phyloP scores from a whole-genome alignment of 2,329 filamentous ascomycete species.

The Talaromyces islandicus region DNA sequence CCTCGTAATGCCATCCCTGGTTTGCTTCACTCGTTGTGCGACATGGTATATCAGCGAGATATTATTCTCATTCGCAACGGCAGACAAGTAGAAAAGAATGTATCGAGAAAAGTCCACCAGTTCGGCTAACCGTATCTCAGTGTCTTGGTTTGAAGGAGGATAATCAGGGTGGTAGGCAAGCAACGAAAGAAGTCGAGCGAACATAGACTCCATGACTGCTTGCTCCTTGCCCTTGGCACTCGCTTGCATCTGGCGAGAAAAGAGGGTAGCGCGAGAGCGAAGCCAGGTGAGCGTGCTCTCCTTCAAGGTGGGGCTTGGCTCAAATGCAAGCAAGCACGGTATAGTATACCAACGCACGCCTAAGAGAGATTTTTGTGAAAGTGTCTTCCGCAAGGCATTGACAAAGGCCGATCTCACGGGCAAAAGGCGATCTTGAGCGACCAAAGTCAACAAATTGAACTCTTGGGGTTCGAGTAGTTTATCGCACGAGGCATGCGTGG shows the following conservation, averaged over 20 bases:
- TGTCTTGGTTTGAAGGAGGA: constrained; percentile 30
- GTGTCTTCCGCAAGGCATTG: constrained; percentile 72
- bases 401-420: constrained; percentile 75
- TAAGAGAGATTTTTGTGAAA: constrained; percentile 56
- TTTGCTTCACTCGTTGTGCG: constrained; percentile 87
- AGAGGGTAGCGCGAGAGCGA: constrained; percentile 67
- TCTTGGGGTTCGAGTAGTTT: constrained; percentile 63
- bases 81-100: constrained; percentile 79
- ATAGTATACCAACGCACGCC: constrained; percentile 84
- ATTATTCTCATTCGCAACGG: constrained; percentile 79
- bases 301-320: constrained; percentile 69
- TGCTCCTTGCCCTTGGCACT: constrained; percentile 40
- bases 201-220: constrained; percentile 69
- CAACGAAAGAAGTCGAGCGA: constrained; percentile 77
- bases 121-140: constrained; percentile 47
- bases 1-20: constrained; percentile 67
- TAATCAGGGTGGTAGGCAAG: constrained; percentile 95
- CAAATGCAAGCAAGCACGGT: constrained; percentile 85
- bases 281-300: constrained; percentile 81
- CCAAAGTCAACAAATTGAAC: constrained; percentile 75
- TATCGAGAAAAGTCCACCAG: constrained; percentile 80
- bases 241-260: constrained; percentile 43
- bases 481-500: constrained; percentile 65
- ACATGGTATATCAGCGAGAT: constrained; percentile 85
- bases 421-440: constrained; percentile 70